Evolutionary conservation across 1,139 yeast species (phyloP), one percentile per base, ranked within the genome.

Genomic region (Wickerhamomyces sp.): DNA sequence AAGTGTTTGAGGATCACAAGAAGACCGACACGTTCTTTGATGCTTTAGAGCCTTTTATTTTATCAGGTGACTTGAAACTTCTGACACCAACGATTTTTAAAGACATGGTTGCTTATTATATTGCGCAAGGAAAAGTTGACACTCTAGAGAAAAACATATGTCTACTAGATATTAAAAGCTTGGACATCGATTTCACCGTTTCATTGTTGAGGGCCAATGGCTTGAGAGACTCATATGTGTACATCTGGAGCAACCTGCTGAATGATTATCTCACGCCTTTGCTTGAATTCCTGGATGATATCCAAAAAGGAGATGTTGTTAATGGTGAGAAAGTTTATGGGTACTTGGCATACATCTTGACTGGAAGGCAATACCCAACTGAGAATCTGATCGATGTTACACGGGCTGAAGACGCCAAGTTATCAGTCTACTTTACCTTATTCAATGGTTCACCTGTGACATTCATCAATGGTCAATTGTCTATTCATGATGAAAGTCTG

Each of bases 321-420:
- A 52, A 61, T 18, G 44, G 54, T 16, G 38, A 42, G 8, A 68
- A 66, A 42, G 73, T 76, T 0, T 84, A 64, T 46, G 64, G 78
- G 0, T 87, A 82, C 51, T 55, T 87, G 45, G 72, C 89, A 0
- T 81, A 78, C 49, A 64, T 78, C 14, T 61, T 86, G 26, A 83
- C 93, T 0, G 93, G 95, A 1, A 63, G 91, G 34, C 81, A 79
- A 40, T 87, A 79, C 51, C 96, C 95, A 0, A 80, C 86, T 0
- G 95, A 84, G 13, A 58, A 66, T 23, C 58, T 57, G 17, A 66
- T 81, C 23, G 63, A 57, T 46, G 26, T 52, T 44, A 23, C 58
- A 42, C 40, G 40, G 2, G 52, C 62, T 4, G 41, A 45, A 1
- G 36, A 45, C 3, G 81, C 85, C 0, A 76, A 77, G 42, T 49